phyloP scores from a whole-genome alignment of 1,284 basidiomycete species.

The Austroboletus niveus region DNA sequence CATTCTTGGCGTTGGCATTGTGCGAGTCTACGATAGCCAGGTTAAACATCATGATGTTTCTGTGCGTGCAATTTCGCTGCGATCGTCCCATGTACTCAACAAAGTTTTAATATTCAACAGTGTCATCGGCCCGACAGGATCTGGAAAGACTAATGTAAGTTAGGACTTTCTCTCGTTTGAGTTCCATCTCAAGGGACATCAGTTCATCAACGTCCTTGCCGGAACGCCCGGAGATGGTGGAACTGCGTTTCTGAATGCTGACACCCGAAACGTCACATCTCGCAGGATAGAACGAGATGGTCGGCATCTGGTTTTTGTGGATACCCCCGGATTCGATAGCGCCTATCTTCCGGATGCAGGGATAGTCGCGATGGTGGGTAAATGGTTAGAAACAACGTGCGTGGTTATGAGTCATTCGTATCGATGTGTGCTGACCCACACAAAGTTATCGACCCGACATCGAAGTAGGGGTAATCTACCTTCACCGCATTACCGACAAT shows the following conservation, averaged over 20 bases:
- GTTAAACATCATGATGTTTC: constrained; percentile 5
- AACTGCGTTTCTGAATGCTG: background rate
- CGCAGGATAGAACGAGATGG: constrained; percentile 1
- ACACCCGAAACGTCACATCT: background rate
- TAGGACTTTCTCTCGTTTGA: background rate
- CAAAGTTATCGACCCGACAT: background rate
- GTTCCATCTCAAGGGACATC: background rate
- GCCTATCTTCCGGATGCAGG: background rate
- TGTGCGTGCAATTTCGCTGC: background rate
- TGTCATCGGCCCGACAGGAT: constrained; percentile 8
- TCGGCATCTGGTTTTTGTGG: constrained; percentile 4
- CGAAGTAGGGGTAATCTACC: constrained; percentile 4
- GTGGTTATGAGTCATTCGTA: background rate
- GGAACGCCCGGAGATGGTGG: background rate
- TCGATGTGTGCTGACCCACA: background rate
- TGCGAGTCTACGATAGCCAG: background rate
- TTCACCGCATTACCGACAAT: constrained; percentile 10
- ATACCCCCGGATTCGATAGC: constrained; percentile 12
- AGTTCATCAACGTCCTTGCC: constrained; percentile 9
- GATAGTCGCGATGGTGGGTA: constrained; percentile 1
- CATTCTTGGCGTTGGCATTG: no score
- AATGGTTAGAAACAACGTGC: background rate
- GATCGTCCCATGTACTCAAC: background rate
- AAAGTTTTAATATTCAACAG: background rate
- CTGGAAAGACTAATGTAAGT: constrained; percentile 13